A percentile compares a stretch with the other conserved stretches of the same genome.
Conservation (phyloP, 495 filamentous ascomycete species). For the Penicillium egyptiacum region DNA sequence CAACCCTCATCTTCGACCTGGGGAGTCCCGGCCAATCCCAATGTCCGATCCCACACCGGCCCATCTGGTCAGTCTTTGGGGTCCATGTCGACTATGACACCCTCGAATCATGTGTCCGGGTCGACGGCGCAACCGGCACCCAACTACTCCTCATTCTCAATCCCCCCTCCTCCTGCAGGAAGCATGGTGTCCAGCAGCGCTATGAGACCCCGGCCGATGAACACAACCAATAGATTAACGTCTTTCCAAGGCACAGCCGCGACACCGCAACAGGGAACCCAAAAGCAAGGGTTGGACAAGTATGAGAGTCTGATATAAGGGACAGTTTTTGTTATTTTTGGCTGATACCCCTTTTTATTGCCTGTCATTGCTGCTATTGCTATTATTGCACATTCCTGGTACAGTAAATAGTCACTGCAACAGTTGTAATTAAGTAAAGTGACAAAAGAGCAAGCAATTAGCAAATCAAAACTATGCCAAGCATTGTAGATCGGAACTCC, state of each 20-base stretch:
- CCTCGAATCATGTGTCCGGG: constrained; percentile 22
- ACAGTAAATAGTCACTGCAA: constrained; percentile 8
- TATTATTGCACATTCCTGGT: background rate
- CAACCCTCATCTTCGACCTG: constrained; percentile 36
- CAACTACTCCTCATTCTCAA: constrained; percentile 48
- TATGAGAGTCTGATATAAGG: constrained; percentile 74
- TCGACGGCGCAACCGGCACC: constrained; percentile 27
- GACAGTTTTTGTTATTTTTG: background rate
- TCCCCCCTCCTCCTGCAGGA: constrained; percentile 44
- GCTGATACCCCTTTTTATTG: constrained; percentile 14
- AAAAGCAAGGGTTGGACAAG: constrained; percentile 66
- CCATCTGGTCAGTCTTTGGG: constrained; percentile 28
- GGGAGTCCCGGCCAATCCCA: constrained; percentile 16
- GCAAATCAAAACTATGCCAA: constrained; percentile 1
- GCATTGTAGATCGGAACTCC: constrained; percentile 10
- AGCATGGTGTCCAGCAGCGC: constrained; percentile 17
- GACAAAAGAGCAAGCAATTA: background rate
- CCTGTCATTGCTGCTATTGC: constrained; percentile 6
- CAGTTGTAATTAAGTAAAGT: constrained; percentile 1
- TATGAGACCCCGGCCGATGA: constrained; percentile 22
- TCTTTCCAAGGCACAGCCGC: constrained; percentile 23
- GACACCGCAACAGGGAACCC: constrained; percentile 34
- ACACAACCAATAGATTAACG: constrained; percentile 19
- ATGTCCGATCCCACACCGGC: constrained; percentile 22
- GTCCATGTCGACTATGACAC: constrained; percentile 30